A percentile compares a stretch with the other conserved stretches of the same genome.
Evolutionary conservation across 805 yeast species (phyloP).

Genomic region (Candida orba): DNA sequence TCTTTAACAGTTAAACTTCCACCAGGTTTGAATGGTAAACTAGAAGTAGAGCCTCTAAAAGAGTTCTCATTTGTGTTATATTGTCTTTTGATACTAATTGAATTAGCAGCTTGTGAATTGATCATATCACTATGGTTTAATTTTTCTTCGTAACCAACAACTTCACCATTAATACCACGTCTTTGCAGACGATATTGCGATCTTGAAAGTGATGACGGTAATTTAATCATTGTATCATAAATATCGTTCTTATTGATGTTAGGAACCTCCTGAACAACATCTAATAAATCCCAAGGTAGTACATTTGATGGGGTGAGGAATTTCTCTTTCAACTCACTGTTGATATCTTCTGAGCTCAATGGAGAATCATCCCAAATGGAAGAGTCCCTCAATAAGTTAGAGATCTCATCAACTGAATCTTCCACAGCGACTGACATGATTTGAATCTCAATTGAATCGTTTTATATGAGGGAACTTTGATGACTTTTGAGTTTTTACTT

Average conservation of each 20-base stretch:
- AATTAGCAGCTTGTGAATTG: conserved; percentile 53
- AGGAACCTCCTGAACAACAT: conserved; percentile 56
- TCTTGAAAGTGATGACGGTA: conserved; percentile 59
- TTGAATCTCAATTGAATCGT: neutral
- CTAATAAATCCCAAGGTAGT: conserved; percentile 65
- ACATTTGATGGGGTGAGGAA: conserved; percentile 57
- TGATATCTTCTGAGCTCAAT: neutral
- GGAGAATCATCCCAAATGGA: neutral
- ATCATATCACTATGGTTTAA: conserved; percentile 39
- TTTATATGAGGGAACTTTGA: no score
- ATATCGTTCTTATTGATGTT: conserved; percentile 22
- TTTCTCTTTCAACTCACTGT: conserved; percentile 26
- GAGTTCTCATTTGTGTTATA: conserved; percentile 55
- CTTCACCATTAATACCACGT: conserved; percentile 64
- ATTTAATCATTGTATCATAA: conserved; percentile 32
- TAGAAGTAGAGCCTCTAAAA: conserved; percentile 62
- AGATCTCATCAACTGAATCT: conserved; percentile 2
- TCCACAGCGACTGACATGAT: neutral
- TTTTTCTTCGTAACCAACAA: conserved; percentile 58
- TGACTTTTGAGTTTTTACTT: neutral
- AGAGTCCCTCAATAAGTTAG: conserved; percentile 1
- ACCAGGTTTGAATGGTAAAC: conserved; percentile 90
- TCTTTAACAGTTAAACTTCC: conserved; percentile 43
- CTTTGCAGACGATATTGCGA: conserved; percentile 64
- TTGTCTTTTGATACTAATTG: conserved; percentile 66